Evolutionary conservation across 2,329 filamentous ascomycete species (phyloP), one percentile per base, ranked within the genome.

Genomic region (Epichloe festucae): DNA sequence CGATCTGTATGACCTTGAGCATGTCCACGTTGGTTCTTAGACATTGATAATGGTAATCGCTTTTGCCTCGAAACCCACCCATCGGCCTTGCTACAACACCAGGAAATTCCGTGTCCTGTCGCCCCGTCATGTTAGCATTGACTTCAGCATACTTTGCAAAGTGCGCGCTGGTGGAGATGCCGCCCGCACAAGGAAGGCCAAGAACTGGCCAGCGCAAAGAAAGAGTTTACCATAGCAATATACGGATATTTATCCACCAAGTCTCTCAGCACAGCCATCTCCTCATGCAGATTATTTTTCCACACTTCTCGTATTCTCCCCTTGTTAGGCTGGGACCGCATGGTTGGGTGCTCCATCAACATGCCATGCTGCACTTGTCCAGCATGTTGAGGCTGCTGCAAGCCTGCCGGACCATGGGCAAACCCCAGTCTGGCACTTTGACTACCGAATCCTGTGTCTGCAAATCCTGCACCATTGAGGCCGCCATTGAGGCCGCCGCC

Each of bases 1-100:
- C 93, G 53, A 98, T 85, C 67, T 98, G 93, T 57, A 98, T 97
- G 59, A 97, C 90, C 67, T 95, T 96, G 62, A 98, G 80, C 63
- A 98, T 82, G 65, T 98, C 93, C 62, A 98, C 93, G 65, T 98
- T 98, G 61, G 89, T 94, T 55, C 93, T 87, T 46, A 98, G 77
- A 54, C 91, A 97, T 73, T 98, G 93, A 70, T 98, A 98, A 67
- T 98, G 93, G 65, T 98, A 98, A 62, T 96, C 91, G 58, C 89
- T 93, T 72, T 96, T 97, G 53, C 87, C 93, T 54, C 86, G 82
- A 67, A 98, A 98, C 52, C 85, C 82, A 47, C 93, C 93, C 77
- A 98, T 97, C 2, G 93, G 93, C 59, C 93, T 81, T 27, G 91
- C 89, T 50, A 98, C 91, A 50, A 98, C 89, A 52, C 93, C 93